These are phyloP conservation scores for Rauvolfia tetraphylla DNA, from an alignment of 257 asterid genomes.

Conservation along the genomic window DNA sequence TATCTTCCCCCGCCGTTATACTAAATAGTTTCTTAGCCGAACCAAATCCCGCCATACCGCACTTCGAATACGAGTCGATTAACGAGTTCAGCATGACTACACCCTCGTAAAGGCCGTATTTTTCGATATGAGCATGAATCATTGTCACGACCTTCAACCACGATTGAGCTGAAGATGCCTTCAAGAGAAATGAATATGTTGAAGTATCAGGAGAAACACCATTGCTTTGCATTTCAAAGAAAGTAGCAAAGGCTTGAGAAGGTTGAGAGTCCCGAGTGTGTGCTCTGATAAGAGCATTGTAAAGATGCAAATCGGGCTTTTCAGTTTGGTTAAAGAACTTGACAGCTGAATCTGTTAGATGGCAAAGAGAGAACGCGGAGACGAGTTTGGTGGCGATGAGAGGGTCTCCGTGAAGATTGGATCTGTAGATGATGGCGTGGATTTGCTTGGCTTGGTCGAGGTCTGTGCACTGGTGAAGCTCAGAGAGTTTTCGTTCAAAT, in stretches of 20 bases:
- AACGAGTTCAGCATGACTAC: constrained; percentile 57
- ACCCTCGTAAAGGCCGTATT: constrained; percentile 48
- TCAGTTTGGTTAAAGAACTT: constrained; percentile 51
- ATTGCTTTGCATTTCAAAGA: constrained; percentile 41
- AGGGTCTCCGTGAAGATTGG: constrained; percentile 54
- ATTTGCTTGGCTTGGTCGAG: constrained; percentile 51
- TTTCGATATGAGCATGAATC: constrained; percentile 63
- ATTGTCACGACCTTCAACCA: constrained; percentile 38
- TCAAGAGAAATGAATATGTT: constrained; percentile 60
- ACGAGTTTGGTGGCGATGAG: constrained; percentile 62
- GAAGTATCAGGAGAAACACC: constrained; percentile 60
- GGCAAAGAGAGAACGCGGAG: constrained; percentile 57
- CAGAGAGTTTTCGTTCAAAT: constrained; percentile 52
- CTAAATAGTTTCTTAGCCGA: constrained; percentile 46
- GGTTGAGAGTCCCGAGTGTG: constrained; percentile 42
- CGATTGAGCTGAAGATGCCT: constrained; percentile 40
- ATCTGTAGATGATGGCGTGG: constrained; percentile 61
- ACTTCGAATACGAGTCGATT: constrained; percentile 62
- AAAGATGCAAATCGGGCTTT: constrained; percentile 44
- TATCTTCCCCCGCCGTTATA: constrained; percentile 51
- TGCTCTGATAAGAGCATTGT: constrained; percentile 54
- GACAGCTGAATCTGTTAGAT: constrained; percentile 44
- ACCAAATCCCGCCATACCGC: constrained; percentile 47
- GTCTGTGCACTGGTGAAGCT: constrained; percentile 66
- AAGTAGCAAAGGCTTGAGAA: constrained; percentile 42